phyloP scores from a whole-genome alignment of 169 alveolate species.

The Plasmodium ovale region DNA sequence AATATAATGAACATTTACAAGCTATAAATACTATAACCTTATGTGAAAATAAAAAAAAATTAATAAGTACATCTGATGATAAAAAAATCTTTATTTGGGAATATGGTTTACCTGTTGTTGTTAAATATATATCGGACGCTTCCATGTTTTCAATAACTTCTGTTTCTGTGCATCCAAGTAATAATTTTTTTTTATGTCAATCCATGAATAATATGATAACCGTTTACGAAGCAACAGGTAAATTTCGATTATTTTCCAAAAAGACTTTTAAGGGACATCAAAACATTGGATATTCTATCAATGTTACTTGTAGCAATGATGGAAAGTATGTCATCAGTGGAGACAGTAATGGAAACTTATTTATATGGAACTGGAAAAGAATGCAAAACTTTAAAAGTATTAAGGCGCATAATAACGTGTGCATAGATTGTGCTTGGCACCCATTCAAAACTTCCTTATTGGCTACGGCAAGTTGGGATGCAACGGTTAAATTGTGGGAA shows the following conservation, averaged over 20 bases:
- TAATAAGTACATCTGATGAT: conserved; percentile 97
- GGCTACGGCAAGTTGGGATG: conserved; percentile 98
- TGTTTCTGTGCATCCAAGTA: conserved; percentile 94
- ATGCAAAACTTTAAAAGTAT: conserved; percentile 92
- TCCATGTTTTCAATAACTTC: conserved; percentile 95
- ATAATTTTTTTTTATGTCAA: conserved; percentile 95
- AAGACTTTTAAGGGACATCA: conserved; percentile 95
- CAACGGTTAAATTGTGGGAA: conserved; percentile 96
- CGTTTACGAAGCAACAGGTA: conserved; percentile 93
- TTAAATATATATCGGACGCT: conserved; percentile 96
- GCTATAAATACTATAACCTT: conserved; percentile 94
- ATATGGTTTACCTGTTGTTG: conserved; percentile 96
- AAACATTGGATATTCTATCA: conserved; percentile 95
- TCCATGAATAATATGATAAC: conserved; percentile 95
- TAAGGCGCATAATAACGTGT: conserved; percentile 95
- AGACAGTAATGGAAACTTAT: conserved; percentile 96
- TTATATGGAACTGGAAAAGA: conserved; percentile 98
- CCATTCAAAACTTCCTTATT: conserved; percentile 94
- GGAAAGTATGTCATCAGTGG: conserved; percentile 96
- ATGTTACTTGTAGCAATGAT: conserved; percentile 95
- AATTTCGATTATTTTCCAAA: conserved; percentile 91
- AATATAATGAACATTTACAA: conserved; percentile 96
- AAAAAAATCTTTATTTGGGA: conserved; percentile 97
- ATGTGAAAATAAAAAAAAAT: conserved; percentile 92
- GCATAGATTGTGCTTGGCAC: conserved; percentile 97